phyloP scores from a whole-genome alignment of 202 grass and related monocot species.

The Tripidium arundinaceum region DNA sequence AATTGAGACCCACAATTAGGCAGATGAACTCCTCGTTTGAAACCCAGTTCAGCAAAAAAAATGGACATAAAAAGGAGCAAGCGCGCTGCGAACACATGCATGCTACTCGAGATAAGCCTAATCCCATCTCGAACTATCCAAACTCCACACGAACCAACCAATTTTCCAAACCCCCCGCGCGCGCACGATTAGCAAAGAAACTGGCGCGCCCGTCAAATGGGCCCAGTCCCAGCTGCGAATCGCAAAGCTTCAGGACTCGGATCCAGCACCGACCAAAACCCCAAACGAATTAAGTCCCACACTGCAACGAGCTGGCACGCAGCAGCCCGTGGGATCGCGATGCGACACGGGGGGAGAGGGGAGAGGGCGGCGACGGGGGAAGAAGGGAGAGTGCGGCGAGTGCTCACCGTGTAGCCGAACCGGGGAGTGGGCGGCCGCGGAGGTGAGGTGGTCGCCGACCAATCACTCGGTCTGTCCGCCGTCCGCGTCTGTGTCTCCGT shows the following conservation, averaged over 20 bases:
- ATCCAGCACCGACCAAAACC: background rate
- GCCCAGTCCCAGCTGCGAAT: background rate
- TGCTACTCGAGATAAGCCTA: background rate
- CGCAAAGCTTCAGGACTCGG: background rate
- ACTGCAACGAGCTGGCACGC: background rate
- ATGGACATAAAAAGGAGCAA: background rate
- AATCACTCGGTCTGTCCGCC: background rate
- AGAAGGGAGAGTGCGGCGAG: background rate
- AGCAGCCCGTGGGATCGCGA: background rate
- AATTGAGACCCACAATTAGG: background rate
- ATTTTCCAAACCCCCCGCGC: background rate
- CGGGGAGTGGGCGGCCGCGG: background rate
- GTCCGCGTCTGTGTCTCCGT: background rate
- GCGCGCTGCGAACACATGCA: background rate
- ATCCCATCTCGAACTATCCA: background rate
- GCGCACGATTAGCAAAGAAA: background rate
- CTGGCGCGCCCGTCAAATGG: background rate
- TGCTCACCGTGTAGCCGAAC: background rate
- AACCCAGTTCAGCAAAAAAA: background rate
- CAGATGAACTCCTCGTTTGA: background rate
- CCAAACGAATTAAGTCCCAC: background rate
- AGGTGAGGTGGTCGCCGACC: constrained; percentile 4
- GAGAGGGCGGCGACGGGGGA: background rate
- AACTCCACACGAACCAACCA: too few relatives aligned
- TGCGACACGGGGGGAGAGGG: background rate